Evolutionary conservation across 176 grass and related monocot species (phyloP).

Genomic region (Carex scoparia): DNA sequence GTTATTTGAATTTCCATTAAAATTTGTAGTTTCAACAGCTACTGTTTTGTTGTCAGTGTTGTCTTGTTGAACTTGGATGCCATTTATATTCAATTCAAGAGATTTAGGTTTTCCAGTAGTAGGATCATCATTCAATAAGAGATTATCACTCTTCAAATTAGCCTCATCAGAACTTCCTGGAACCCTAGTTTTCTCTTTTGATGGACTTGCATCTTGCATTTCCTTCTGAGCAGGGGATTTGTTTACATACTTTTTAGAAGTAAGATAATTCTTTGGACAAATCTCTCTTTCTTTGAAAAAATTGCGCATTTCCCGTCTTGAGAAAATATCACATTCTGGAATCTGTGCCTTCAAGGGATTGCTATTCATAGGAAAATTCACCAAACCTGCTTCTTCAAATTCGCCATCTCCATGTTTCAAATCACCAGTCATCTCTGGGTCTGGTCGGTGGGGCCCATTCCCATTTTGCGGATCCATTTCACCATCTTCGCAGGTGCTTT

Average conservation of each 20-base stretch:
- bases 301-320: constrained; percentile 65
- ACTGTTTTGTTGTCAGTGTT: not conserved
- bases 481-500: constrained; percentile 16
- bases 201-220: constrained; percentile 27
- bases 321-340: constrained; percentile 81
- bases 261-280: constrained; percentile 69
- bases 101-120: constrained; percentile 45
- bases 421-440: constrained; percentile 3
- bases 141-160: constrained; percentile 44
- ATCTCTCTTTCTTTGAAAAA: constrained; percentile 78
- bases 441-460: constrained; percentile 22
- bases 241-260: constrained; percentile 32
- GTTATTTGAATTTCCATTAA: constrained; percentile 20
- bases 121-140: constrained; percentile 42
- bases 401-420: constrained; percentile 30
- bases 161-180: constrained; percentile 36
- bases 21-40: constrained; percentile 42
- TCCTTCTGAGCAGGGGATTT: constrained; percentile 30
- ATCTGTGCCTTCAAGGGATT: constrained; percentile 80
- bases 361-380: constrained; percentile 40
- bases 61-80: constrained; percentile 38
- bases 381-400: constrained; percentile 29
- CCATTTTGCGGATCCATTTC: constrained; percentile 42
- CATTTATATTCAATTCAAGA: constrained; percentile 34
- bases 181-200: constrained; percentile 28